phyloP scores from a whole-genome alignment of 495 filamentous ascomycete species.

The Sordaria brevicollis region DNA sequence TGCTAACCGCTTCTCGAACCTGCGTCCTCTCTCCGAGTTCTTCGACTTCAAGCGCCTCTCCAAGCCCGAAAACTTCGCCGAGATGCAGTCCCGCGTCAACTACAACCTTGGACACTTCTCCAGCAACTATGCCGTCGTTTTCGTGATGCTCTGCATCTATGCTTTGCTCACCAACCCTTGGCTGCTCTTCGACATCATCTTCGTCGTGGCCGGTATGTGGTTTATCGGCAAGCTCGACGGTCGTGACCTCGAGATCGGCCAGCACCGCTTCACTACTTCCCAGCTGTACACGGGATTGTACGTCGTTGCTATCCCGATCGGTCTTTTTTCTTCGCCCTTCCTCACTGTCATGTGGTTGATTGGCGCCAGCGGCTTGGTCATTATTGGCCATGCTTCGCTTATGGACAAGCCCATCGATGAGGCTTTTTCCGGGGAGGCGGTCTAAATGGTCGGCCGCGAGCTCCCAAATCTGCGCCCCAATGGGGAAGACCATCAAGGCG shows the following conservation, averaged over 20 bases:
- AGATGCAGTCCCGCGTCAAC: slow-evolving; percentile 88
- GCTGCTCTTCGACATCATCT: slow-evolving; percentile 83
- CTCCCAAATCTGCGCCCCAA: slow-evolving; percentile 89
- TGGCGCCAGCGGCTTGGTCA: slow-evolving; percentile 81
- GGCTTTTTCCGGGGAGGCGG: slow-evolving; percentile 99
- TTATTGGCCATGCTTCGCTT: slow-evolving; percentile 88
- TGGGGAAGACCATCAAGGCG: slow-evolving; percentile 97
- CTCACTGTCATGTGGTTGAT: slow-evolving; percentile 84
- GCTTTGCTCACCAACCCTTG: slow-evolving; percentile 72
- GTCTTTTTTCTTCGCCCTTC: slow-evolving; percentile 72
- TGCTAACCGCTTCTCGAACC: slow-evolving; percentile 77
- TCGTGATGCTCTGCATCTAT: slow-evolving; percentile 93
- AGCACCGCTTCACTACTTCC: slow-evolving; percentile 72
- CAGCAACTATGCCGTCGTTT: slow-evolving; percentile 93
- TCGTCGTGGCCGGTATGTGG: slow-evolving; percentile 77
- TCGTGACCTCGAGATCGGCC: slow-evolving; percentile 76
- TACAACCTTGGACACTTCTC: slow-evolving; percentile 97
- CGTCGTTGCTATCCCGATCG: slow-evolving; percentile 70
- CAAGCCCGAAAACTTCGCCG: slow-evolving; percentile 83
- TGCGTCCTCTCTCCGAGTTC: slow-evolving; percentile 86
- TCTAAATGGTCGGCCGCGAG: slow-evolving; percentile 99
- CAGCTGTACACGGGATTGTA: slow-evolving; percentile 90
- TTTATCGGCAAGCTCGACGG: slow-evolving; percentile 82
- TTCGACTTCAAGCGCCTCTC: slow-evolving; percentile 90
- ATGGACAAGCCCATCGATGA: slow-evolving; percentile 99